Percentiles rank a stretch among this genome's conserved stretches.
phyloP scores from a whole-genome alignment of 768 basidiomycete genomes.

The Gloeostereum incarnatum region DNA sequence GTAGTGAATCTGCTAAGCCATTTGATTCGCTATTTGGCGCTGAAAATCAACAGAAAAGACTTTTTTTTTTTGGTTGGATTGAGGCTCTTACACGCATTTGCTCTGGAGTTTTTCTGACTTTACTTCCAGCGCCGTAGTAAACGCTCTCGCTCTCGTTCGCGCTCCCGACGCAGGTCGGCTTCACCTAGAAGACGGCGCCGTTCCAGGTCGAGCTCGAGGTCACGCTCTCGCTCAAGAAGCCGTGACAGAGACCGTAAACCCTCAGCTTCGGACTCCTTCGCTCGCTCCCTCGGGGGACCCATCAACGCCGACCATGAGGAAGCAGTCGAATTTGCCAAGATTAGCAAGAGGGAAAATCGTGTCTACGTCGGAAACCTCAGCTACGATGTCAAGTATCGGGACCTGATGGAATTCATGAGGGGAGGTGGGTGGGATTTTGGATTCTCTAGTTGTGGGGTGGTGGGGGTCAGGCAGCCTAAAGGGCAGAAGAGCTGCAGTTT shows the following conservation, averaged over 20 bases:
- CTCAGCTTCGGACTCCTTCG: slow-evolving; percentile 54
- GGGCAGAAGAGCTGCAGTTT: slow-evolving; percentile 1
- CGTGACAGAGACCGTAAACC: slow-evolving; percentile 50
- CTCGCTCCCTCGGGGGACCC: slow-evolving; percentile 78
- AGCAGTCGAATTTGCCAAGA: slow-evolving; percentile 90
- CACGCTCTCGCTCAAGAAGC: slow-evolving; percentile 47
- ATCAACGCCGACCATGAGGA: slow-evolving; percentile 91
- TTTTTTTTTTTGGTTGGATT: no score
- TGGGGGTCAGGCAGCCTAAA: not conserved
- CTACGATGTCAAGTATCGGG: slow-evolving; percentile 98
- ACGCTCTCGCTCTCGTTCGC: slow-evolving; percentile 57
- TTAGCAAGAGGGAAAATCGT: slow-evolving; percentile 95
- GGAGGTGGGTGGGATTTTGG: slow-evolving; percentile 93
- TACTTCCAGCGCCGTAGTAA: slow-evolving; percentile 46
- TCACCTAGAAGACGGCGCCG: slow-evolving; percentile 60
- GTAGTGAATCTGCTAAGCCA: no score
- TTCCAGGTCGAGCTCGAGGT: slow-evolving; percentile 51
- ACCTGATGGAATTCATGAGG: slow-evolving; percentile 99
- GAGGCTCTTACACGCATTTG: no score
- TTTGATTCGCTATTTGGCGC: no score
- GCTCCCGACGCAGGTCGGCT: slow-evolving; percentile 60
- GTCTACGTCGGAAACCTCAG: slow-evolving; percentile 99
- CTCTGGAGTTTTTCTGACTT: no score
- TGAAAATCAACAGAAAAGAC: no score
- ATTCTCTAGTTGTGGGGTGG: slow-evolving; percentile 24